A percentile compares a stretch with the other conserved stretches of the same genome.
These are phyloP conservation scores for Pythium brachiatum DNA, from an alignment of 352 stramenopile genomes.

Conservation along the genomic window DNA sequence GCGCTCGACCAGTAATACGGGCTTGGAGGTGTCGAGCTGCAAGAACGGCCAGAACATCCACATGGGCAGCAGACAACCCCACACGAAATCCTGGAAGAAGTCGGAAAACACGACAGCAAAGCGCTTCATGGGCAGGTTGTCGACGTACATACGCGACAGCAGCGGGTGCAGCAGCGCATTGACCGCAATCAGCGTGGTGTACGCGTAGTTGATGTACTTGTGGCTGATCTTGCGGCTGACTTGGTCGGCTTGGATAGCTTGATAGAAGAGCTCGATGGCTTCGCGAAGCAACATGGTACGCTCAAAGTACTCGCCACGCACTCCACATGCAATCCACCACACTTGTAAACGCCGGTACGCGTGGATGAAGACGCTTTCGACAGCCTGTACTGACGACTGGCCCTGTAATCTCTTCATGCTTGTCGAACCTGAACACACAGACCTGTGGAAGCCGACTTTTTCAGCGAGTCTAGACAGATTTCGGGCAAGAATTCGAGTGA, in stretches of 20 bases:
- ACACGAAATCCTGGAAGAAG: constrained; percentile 17
- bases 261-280: constrained; percentile 9
- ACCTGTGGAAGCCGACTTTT: background rate
- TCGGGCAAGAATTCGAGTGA: background rate
- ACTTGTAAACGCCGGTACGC: background rate
- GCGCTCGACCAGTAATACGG: background rate
- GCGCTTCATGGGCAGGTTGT: constrained; percentile 13
- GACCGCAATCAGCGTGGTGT: constrained; percentile 3
- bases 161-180: constrained; percentile 6
- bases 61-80: constrained; percentile 14
- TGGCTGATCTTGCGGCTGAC: constrained; percentile 10
- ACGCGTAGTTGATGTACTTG: constrained; percentile 4
- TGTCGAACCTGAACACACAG: no score
- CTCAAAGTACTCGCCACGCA: constrained; percentile 14
- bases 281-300: constrained; percentile 11
- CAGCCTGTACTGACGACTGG: background rate
- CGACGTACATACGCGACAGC: constrained; percentile 1
- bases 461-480: background rate
- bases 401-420: no score
- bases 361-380: background rate
- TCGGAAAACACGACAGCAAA: constrained; percentile 13
- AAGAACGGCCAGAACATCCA: constrained; percentile 16
- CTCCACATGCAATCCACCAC: constrained; percentile 5
- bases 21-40: background rate
- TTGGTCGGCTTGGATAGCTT: constrained; percentile 11